Base-by-base conservation (phyloP, 2,329 filamentous ascomycete genomes). In the Apiospora aurea region DNA sequence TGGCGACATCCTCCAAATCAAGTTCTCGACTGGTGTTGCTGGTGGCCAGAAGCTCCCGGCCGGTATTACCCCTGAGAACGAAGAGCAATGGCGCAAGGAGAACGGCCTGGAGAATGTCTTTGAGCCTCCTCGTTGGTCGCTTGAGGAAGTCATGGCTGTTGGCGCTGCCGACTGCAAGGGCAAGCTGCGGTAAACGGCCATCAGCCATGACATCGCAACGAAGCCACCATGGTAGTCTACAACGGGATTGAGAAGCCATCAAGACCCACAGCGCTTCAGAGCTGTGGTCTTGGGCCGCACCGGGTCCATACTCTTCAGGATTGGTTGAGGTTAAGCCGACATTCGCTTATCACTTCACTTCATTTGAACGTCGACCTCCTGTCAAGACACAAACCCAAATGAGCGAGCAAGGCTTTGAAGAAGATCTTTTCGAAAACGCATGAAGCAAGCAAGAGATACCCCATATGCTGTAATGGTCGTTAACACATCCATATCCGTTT, bases 11-110 rank as follows among this genome's bases (percentile, higher is more conserved):
- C 85, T 99, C 71, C 95, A 98, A 83, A 88, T 99, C 80, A 98
- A 98, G 85, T 98, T 97, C 84, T 97, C 95, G n/a, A 97, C 94
- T 18, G 96, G 96, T 76, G 90, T 98, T 78, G 96, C 96, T 16
- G 96, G 96, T 75, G 96, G 96, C 72, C 90, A 93, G 49, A 89
- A 94, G 69, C 92, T 96, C 2, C 91, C 92, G 4, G 92, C 93
- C 47, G 93, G 90, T 21, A 87, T 94, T 51, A 88, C 89, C 0
- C 87, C 90, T 13, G 91, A 96, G 79, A 91, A 92, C 80, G 93
- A 97, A 82, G 85, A 88, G 74, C 90, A 93, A 77, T 90, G 90
- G 87, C 85, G 88, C 71, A 87, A 87, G 77, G 86, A 86, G 71
- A 89, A 88, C 67, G 89, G 89, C 53, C 82, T 95, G 24, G 89